Evolutionary conservation across 345 rosid genomes (phyloP).

Genomic region (Cardamine resedifolia): DNA sequence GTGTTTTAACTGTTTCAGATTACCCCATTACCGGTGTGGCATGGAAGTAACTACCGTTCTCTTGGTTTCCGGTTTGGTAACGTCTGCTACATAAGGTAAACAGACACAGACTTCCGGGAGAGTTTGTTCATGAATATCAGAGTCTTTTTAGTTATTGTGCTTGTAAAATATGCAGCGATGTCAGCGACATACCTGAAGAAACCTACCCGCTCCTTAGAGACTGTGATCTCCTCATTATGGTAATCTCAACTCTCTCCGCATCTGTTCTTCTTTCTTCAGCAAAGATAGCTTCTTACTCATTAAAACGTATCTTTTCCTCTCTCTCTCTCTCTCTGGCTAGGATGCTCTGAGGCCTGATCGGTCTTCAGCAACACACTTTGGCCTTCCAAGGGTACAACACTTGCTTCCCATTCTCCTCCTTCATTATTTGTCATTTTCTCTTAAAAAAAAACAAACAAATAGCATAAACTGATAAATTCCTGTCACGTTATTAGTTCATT

Average conservation of each 20-base stretch:
- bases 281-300: constrained; percentile 23
- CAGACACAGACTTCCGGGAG: not conserved
- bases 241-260: constrained; percentile 29
- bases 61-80: constrained; percentile 93
- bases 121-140: not conserved
- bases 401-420: not conserved
- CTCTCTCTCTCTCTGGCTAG: constrained; percentile 50
- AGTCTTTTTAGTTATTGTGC: not conserved
- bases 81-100: constrained; percentile 82
- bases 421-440: not conserved
- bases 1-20: constrained; percentile 47
- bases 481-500: not conserved
- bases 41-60: constrained; percentile 76
- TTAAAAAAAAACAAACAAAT: not conserved
- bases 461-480: not conserved
- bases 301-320: constrained; percentile 6
- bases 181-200: constrained; percentile 87
- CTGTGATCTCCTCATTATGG: constrained; percentile 73
- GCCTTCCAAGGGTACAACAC: constrained; percentile 78
- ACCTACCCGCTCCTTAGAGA: constrained; percentile 75
- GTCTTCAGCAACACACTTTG: constrained; percentile 88
- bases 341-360: constrained; percentile 90
- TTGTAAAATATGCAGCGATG: constrained; percentile 61
- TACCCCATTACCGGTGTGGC: constrained; percentile 94
- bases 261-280: constrained; percentile 8